Conservation (phyloP, 495 filamentous ascomycete species). For the Podospora didyma region DNA sequence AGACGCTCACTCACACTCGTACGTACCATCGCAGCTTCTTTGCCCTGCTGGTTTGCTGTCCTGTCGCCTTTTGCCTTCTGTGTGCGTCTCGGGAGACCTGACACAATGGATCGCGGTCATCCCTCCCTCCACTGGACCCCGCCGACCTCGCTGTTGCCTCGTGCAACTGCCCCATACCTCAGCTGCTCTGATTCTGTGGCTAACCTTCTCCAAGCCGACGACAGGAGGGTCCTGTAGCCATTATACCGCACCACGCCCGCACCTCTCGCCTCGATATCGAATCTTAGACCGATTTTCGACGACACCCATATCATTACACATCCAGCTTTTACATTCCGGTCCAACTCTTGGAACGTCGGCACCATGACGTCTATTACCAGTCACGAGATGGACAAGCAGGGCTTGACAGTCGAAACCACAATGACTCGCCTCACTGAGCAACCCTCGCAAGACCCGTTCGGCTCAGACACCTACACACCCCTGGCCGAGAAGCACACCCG, state of each 20-base stretch:
- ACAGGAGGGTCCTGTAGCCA: neutral
- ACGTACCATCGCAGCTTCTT: neutral
- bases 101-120: constrained; percentile 12
- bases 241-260: neutral
- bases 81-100: neutral
- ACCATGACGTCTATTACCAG: constrained; percentile 24
- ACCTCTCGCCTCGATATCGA: neutral
- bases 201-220: neutral
- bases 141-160: constrained; percentile 3
- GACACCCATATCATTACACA: constrained; percentile 22
- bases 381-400: constrained; percentile 24
- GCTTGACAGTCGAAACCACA: constrained; percentile 30
- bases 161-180: constrained; percentile 1
- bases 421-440: constrained; percentile 17
- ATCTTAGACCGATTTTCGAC: neutral
- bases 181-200: neutral
- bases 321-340: constrained; percentile 6
- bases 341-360: neutral
- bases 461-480: constrained; percentile 22
- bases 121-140: constrained; percentile 3
- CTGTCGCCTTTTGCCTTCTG: neutral
- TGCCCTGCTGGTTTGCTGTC: constrained; percentile 11
- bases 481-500: constrained; percentile 28
- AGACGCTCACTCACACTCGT: neutral
- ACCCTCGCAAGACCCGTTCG: constrained; percentile 24